Percentiles rank a stretch among this genome's conserved stretches.
These are phyloP conservation scores for Agroathelia rolfsii DNA, from an alignment of 1,284 basidiomycete species.

Conservation along the genomic window DNA sequence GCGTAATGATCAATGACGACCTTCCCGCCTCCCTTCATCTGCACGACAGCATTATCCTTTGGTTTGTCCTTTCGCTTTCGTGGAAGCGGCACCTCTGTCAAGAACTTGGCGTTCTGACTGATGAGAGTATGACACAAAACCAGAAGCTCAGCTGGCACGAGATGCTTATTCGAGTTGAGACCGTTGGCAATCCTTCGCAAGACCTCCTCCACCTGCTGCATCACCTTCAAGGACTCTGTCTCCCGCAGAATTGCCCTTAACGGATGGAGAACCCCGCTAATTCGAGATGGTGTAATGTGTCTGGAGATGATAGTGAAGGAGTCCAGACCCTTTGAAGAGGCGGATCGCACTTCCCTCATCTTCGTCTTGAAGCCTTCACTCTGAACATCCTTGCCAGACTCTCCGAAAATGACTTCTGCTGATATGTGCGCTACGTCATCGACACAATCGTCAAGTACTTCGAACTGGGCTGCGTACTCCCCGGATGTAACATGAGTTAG, in stretches of 20 bases:
- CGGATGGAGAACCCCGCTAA: slow-evolving; percentile 73
- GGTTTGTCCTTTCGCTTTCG: slow-evolving; percentile 24
- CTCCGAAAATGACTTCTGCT: slow-evolving; percentile 90
- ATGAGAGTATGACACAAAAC: slow-evolving; percentile 85
- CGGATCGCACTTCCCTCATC: slow-evolving; percentile 81
- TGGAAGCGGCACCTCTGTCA: slow-evolving; percentile 43
- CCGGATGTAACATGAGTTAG: slow-evolving; percentile 70
- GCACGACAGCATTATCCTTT: slow-evolving; percentile 63
- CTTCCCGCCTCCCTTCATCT: slow-evolving; percentile 60
- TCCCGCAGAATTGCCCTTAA: slow-evolving; percentile 81
- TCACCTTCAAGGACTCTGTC: slow-evolving; percentile 74
- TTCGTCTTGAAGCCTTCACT: slow-evolving; percentile 92
- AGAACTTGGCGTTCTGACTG: slow-evolving; percentile 82
- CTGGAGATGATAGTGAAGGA: slow-evolving; percentile 77
- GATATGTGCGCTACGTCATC: slow-evolving; percentile 74
- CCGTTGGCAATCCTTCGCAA: slow-evolving; percentile 78
- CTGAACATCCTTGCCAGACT: slow-evolving; percentile 85
- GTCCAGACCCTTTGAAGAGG: slow-evolving; percentile 74
- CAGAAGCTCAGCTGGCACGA: slow-evolving; percentile 67
- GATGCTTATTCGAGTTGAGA: slow-evolving; percentile 73
- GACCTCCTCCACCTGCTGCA: slow-evolving; percentile 85
- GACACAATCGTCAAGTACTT: slow-evolving; percentile 69
- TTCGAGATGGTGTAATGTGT: slow-evolving; percentile 63
- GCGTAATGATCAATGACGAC: slow-evolving; percentile 63
- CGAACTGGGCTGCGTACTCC: slow-evolving; percentile 43